phyloP scores from a whole-genome alignment of 106 monocot genomes.

The Dendrobium nobile region DNA sequence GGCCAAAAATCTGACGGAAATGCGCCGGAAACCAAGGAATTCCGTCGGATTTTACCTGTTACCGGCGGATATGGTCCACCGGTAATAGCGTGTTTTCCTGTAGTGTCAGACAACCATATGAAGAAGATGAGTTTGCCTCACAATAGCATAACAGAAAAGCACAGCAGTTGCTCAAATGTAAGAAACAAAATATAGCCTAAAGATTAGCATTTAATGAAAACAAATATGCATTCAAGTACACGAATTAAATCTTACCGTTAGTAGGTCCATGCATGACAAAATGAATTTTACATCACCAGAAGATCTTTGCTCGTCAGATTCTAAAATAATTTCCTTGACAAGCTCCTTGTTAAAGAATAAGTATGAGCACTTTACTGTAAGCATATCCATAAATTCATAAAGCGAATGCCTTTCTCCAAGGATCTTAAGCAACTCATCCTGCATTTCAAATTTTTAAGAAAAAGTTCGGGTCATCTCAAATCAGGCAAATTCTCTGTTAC shows the following conservation, averaged over 20 bases:
- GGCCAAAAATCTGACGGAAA: too few relatives aligned
- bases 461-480: background rate
- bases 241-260: conserved; percentile 49
- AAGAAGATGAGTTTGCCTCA: background rate
- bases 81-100: too few relatives aligned
- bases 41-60: too few relatives aligned
- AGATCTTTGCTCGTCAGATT: conserved; percentile 40
- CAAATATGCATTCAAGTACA: background rate
- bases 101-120: background rate
- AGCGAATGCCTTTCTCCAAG: conserved; percentile 83
- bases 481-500: background rate
- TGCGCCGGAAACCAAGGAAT: too few relatives aligned
- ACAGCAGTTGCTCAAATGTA: background rate
- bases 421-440: conserved; percentile 89
- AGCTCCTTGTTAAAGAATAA: conserved; percentile 80
- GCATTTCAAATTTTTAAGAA: conserved; percentile 16
- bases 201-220: background rate
- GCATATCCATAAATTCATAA: conserved; percentile 75
- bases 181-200: background rate
- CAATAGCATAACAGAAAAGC: background rate
- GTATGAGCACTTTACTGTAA: conserved; percentile 86
- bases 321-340: conserved; percentile 62
- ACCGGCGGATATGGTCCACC: too few relatives aligned
- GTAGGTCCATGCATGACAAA: conserved; percentile 74
- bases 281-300: conserved; percentile 38